phyloP scores from a whole-genome alignment of 1,284 basidiomycete species.

The Fomitopsis schrenkii region DNA sequence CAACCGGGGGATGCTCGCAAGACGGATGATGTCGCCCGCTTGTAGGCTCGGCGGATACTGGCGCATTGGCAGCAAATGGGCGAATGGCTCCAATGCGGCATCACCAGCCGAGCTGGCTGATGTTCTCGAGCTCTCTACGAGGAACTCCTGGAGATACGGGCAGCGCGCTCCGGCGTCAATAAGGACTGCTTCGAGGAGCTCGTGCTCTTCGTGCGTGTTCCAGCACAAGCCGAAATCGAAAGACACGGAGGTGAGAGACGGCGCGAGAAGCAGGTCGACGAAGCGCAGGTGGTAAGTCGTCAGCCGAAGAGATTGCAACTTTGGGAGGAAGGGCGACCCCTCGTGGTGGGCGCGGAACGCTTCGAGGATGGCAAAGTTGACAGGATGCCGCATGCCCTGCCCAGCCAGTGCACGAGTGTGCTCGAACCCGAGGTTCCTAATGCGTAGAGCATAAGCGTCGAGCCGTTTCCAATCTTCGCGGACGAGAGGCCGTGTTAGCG shows the following conservation, averaged over 20 bases:
- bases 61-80: neutral
- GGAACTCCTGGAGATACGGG: neutral
- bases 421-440: neutral
- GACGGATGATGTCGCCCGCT: neutral
- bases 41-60: neutral
- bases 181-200: neutral
- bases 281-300: neutral
- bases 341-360: neutral
- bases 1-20: neutral
- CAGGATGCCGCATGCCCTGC: neutral
- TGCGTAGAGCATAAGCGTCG: neutral
- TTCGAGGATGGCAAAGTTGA: constrained; percentile 1
- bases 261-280: neutral
- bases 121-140: neutral
- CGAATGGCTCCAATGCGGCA: neutral
- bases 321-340: neutral
- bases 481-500: neutral
- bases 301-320: neutral
- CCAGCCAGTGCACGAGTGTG: no score
- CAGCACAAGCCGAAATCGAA: neutral
- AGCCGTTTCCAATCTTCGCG: neutral
- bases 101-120: neutral
- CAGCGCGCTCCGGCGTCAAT: neutral
- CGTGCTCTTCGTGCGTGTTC: neutral
- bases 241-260: neutral